Percentiles rank a stretch among this genome's conserved stretches.
Conservation (phyloP, 495 filamentous ascomycete species). For the Cercophora sp. region DNA sequence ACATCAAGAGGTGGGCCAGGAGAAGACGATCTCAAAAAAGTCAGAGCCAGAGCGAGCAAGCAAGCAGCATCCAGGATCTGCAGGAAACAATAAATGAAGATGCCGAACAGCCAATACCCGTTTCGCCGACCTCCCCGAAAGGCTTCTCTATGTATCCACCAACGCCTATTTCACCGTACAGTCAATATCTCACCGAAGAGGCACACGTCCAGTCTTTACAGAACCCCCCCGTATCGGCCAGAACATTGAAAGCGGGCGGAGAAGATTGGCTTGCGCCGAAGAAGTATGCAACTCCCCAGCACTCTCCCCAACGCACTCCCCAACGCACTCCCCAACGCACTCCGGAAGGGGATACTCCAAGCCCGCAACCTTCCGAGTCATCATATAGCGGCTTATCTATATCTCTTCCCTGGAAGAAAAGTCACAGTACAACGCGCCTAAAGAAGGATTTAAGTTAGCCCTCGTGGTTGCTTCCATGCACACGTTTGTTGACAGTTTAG, state of each 20-base stretch:
- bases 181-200: slow-evolving; percentile 33
- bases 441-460: slow-evolving; percentile 1
- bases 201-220: slow-evolving; percentile 35
- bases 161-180: slow-evolving; percentile 6
- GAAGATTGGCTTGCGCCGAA: slow-evolving; percentile 20
- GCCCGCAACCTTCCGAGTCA: neutral
- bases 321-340: too few species aligned
- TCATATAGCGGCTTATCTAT: slow-evolving; percentile 4
- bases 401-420: slow-evolving; percentile 3
- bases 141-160: slow-evolving; percentile 1
- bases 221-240: slow-evolving; percentile 7
- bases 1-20: slow-evolving; percentile 34
- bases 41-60: too few species aligned
- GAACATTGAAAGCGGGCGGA: slow-evolving; percentile 3
- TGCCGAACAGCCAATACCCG: slow-evolving; percentile 12
- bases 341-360: neutral
- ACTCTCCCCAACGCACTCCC: too few species aligned
- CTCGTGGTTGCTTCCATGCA: neutral
- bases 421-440: neutral
- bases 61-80: too few species aligned
- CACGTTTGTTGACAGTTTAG: too few species aligned
- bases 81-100: too few species aligned
- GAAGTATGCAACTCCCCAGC: too few species aligned
- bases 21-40: slow-evolving; percentile 33
- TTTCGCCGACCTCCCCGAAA: slow-evolving; percentile 18